Base-by-base conservation (phyloP, 805 yeast genomes). In the Ogataea pilisensis region DNA sequence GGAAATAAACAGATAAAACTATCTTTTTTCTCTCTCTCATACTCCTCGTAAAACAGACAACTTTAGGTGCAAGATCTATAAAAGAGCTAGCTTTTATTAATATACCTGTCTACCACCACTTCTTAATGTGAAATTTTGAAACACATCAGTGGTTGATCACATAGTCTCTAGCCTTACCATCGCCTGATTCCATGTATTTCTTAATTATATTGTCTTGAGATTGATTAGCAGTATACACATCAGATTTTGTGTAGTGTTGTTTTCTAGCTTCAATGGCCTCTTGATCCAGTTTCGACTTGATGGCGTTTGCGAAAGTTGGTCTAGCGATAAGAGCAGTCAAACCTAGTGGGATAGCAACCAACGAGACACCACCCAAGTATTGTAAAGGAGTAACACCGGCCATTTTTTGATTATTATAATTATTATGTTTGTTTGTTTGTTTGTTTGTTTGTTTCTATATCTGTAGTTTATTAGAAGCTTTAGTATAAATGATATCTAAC, bases 221-320 rank as follows among this genome's bases (percentile, higher is more conserved):
- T n/a, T 34, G 39, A 40, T 48, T 50, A 5, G 54, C 52, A 14
- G 34, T 33, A 34, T 58, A 60, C 35, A 34, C 44, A 35, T 62
- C 66, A 14, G 56, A 43, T 38, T 49, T 49, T 39, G 41, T 61
- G 14, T 48, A 35, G 30, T 63, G 64, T n/a, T 38, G 31, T 44
- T 52, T 57, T 38, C 45, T 42, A 16, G 54, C 52, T 42, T 62
- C 64, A 35, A 55, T 41, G 42, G 46, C 50, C 45, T 63, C 65
- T 45, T 60, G 66, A 26, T 57, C 56, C 20, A 63, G 45, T 37
- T 61, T 60, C 18, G 53, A 53, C 38, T 59, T 49, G 46, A 63
- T 61, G 6, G 65, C 63, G 38, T 63, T 63, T 7, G 66, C 62
- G 44, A 61, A 63, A 2, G 63, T 55, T 31, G 68, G 68, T 54